phyloP scores from a whole-genome alignment of 306 rosid species.

The Prunus mongolica region DNA sequence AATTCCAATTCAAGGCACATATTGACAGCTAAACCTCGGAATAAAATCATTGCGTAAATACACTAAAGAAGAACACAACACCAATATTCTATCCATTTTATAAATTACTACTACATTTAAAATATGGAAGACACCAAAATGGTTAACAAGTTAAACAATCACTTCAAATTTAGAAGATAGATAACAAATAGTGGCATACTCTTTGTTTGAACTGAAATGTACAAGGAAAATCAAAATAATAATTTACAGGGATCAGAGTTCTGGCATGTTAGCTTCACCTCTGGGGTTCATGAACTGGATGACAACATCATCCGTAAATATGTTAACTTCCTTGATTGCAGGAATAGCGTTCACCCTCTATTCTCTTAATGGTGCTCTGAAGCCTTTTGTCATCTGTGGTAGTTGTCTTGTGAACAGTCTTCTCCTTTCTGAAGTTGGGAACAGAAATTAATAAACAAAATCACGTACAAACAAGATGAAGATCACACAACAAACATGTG shows the following conservation, averaged over 20 bases:
- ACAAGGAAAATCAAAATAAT: slow-evolving; percentile 1
- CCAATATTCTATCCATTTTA: too few relatives aligned
- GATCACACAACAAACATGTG: neutral
- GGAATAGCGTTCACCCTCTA: too few relatives aligned
- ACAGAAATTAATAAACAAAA: neutral
- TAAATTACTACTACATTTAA: too few relatives aligned
- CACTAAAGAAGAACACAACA: too few relatives aligned
- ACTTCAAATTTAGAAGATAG: neutral
- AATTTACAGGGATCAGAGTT: neutral
- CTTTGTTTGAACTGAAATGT: slow-evolving; percentile 83
- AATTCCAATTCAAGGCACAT: neutral
- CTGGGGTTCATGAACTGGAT: slow-evolving; percentile 86
- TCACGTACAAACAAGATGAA: neutral
- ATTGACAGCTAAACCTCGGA: too few relatives aligned
- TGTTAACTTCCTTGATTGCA: too few relatives aligned
- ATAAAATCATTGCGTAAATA: too few relatives aligned
- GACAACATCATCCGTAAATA: slow-evolving; percentile 47
- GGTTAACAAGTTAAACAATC: neutral
- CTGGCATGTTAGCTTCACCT: slow-evolving; percentile 33
- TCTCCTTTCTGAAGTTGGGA: slow-evolving; percentile 72
- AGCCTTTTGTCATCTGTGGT: too few relatives aligned
- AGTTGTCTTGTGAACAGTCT: slow-evolving; percentile 90
- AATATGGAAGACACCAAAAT: too few relatives aligned
- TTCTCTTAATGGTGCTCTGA: too few relatives aligned
- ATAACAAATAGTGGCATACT: slow-evolving; percentile 37